Evolutionary conservation across 306 rosid species (phyloP).

Genomic region (Carpinus viminea): DNA sequence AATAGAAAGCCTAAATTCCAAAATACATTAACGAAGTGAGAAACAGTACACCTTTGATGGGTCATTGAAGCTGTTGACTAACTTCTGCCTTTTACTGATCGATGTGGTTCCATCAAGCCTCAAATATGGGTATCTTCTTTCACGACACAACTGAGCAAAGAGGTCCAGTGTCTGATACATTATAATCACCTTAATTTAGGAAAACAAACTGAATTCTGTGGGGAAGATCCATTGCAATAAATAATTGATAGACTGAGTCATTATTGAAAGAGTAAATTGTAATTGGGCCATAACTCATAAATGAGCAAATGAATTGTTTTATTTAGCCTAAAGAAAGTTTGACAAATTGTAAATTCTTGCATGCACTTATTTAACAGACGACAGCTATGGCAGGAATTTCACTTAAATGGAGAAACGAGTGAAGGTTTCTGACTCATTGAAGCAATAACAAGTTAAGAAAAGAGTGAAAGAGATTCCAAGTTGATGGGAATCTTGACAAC

Average conservation of each 20-base stretch:
- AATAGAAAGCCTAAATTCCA: slow-evolving; percentile 2
- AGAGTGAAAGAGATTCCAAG: not conserved
- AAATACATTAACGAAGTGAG: slow-evolving; percentile 10
- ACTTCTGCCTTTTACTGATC: slow-evolving; percentile 90
- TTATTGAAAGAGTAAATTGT: not conserved
- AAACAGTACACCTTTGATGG: slow-evolving; percentile 55
- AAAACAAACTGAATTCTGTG: slow-evolving; percentile 12
- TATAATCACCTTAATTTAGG: slow-evolving; percentile 27
- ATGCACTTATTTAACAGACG: not conserved
- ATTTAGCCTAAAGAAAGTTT: not conserved
- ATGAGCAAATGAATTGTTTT: not conserved
- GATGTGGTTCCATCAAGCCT: slow-evolving; percentile 94
- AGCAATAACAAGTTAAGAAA: not conserved
- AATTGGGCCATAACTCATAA: not conserved
- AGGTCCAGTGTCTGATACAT: slow-evolving; percentile 87
- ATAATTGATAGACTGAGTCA: not conserved
- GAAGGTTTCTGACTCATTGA: not conserved
- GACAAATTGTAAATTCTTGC: not conserved
- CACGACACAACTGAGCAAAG: slow-evolving; percentile 91
- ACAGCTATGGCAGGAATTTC: slow-evolving; percentile 2
- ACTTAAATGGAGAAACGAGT: not conserved
- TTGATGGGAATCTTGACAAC: not conserved
- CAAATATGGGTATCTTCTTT: slow-evolving; percentile 85
- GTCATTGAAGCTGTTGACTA: slow-evolving; percentile 86
- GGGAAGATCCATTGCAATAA: slow-evolving; percentile 7